phyloP scores from a whole-genome alignment of 225 moss, liverwort and hornwort genomes.

The Physcomitrium patens region DNA sequence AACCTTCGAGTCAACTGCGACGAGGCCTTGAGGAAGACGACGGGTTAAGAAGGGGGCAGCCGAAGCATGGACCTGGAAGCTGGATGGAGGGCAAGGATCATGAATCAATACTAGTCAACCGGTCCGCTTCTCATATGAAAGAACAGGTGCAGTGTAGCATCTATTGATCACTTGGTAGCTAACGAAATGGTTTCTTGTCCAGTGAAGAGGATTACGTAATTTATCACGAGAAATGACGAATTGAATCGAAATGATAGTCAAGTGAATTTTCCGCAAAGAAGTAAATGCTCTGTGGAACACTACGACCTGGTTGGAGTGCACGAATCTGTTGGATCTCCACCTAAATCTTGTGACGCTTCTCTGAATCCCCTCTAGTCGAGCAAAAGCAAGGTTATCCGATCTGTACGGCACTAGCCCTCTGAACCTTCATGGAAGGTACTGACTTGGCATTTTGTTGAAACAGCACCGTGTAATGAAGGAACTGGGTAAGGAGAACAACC shows the following conservation, averaged over 20 bases:
- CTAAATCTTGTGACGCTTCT: neutral
- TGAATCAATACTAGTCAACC: slow-evolving; percentile 50
- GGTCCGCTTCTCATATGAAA: slow-evolving; percentile 53
- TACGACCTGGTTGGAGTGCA: too few species aligned
- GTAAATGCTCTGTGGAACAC: too few species aligned
- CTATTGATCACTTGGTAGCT: too few species aligned
- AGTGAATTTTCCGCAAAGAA: too few species aligned
- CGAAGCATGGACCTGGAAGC: slow-evolving; percentile 58
- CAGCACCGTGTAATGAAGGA: slow-evolving; percentile 66
- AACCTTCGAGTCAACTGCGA: slow-evolving; percentile 46
- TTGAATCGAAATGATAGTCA: too few species aligned
- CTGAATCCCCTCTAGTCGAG: neutral
- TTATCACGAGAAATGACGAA: too few species aligned
- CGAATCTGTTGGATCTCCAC: too few species aligned
- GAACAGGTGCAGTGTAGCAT: slow-evolving; percentile 40
- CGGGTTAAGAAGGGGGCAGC: slow-evolving; percentile 56
- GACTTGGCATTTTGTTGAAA: slow-evolving; percentile 17
- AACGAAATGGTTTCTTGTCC: too few species aligned
- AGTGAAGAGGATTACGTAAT: too few species aligned
- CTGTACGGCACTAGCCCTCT: neutral
- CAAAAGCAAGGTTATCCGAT: neutral
- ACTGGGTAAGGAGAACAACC: slow-evolving; percentile 65
- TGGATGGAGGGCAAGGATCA: slow-evolving; percentile 69
- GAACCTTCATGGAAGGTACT: neutral
- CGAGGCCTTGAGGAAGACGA: slow-evolving; percentile 68